Evolutionary conservation across 225 moss, liverwort and hornwort species (phyloP).

Genomic region (Polytrichum commune): DNA sequence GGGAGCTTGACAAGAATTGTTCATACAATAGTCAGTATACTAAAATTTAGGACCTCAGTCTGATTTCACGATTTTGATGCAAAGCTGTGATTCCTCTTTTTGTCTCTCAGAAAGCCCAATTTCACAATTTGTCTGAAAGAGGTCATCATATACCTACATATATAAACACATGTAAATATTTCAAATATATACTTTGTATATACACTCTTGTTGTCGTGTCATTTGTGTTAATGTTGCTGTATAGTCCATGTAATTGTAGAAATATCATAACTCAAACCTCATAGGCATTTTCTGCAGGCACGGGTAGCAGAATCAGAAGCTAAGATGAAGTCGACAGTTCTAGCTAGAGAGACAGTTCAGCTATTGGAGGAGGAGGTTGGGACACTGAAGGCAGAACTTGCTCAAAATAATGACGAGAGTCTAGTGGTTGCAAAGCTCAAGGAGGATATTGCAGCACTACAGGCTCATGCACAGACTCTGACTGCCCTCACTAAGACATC

Average conservation of each 20-base stretch:
- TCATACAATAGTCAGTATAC: too few relatives aligned
- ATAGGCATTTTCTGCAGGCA: constrained; percentile 29
- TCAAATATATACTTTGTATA: too few relatives aligned
- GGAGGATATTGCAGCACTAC: constrained; percentile 50
- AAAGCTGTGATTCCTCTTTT: too few relatives aligned
- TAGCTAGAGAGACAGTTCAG: constrained; percentile 52
- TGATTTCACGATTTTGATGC: too few relatives aligned
- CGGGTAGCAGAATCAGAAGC: constrained; percentile 78
- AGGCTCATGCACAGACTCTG: constrained; percentile 47
- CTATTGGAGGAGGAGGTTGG: constrained; percentile 62
- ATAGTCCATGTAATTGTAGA: not conserved
- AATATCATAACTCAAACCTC: not conserved
- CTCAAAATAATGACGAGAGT: constrained; percentile 42
- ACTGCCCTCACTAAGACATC: constrained; percentile 37
- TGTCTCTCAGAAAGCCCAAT: too few relatives aligned
- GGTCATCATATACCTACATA: too few relatives aligned
- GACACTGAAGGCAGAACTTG: constrained; percentile 34
- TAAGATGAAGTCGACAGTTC: constrained; percentile 43
- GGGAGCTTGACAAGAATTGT: too few relatives aligned
- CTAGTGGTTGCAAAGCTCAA: constrained; percentile 41
- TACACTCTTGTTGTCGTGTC: too few relatives aligned
- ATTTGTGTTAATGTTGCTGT: not conserved
- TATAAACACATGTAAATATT: too few relatives aligned
- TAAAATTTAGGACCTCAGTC: too few relatives aligned
- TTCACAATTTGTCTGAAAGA: too few relatives aligned